phyloP scores from a whole-genome alignment of 2,329 filamentous ascomycete genomes.

The Aspergillus transmontanensis region DNA sequence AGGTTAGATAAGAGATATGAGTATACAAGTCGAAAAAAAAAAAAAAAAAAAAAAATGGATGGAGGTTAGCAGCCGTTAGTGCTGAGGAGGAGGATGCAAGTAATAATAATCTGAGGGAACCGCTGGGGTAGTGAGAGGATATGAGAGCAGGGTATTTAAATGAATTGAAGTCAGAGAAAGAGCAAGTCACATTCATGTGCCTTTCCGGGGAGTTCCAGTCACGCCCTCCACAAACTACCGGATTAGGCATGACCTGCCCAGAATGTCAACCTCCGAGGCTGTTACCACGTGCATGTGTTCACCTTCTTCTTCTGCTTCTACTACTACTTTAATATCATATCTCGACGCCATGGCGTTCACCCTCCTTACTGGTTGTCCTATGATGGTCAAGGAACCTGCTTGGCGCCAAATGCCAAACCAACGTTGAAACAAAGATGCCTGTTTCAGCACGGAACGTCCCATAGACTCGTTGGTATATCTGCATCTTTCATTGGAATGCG shows the following conservation, averaged over 20 bases:
- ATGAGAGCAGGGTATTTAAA: neutral
- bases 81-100: neutral
- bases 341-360: neutral
- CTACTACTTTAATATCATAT: neutral
- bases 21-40: neutral
- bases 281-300: constrained; percentile 26
- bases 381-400: neutral
- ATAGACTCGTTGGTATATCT: too few species aligned
- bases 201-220: neutral
- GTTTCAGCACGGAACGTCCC: neutral
- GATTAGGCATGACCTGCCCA: neutral
- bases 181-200: constrained; percentile 1
- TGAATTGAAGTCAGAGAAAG: neutral
- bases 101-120: neutral
- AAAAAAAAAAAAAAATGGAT: neutral
- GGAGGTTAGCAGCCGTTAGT: neutral
- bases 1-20: constrained; percentile 4
- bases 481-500: too few species aligned
- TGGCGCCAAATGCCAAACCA: neutral
- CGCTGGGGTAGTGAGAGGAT: neutral
- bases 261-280: constrained; percentile 6
- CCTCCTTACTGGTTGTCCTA: too few species aligned
- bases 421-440: neutral
- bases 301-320: neutral
- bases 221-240: neutral